phyloP scores from a whole-genome alignment of 2,329 filamentous ascomycete genomes.

The Hypoxylon sp. region DNA sequence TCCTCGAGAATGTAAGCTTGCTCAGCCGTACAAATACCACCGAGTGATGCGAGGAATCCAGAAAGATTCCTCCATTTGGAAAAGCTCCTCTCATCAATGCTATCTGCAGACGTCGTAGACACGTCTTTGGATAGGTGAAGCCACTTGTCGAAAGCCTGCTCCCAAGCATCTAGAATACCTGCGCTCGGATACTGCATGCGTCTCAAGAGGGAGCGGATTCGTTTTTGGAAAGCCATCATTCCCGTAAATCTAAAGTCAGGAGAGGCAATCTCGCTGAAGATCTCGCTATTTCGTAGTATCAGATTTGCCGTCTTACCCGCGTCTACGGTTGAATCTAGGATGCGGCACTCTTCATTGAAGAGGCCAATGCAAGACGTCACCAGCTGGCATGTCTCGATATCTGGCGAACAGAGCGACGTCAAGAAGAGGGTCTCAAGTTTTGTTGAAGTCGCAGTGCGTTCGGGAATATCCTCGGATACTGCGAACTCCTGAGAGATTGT shows the following conservation, averaged over 20 bases:
- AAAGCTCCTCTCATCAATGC: slow-evolving; percentile 69
- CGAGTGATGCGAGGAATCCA: slow-evolving; percentile 77
- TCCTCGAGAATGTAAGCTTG: slow-evolving; percentile 72
- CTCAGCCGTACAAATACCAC: slow-evolving; percentile 75
- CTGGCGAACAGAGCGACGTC: slow-evolving; percentile 75
- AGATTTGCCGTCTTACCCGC: slow-evolving; percentile 66
- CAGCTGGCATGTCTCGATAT: slow-evolving; percentile 75
- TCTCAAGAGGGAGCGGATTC: slow-evolving; percentile 71
- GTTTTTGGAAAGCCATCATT: slow-evolving; percentile 78
- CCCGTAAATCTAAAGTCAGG: slow-evolving; percentile 77
- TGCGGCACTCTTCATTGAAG: slow-evolving; percentile 73
- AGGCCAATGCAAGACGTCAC: slow-evolving; percentile 74
- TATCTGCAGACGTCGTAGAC: slow-evolving; percentile 66
- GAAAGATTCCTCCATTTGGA: slow-evolving; percentile 79
- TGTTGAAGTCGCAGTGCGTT: slow-evolving; percentile 67
- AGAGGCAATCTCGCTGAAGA: slow-evolving; percentile 74
- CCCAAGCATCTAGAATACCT: slow-evolving; percentile 79
- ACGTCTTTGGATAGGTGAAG: slow-evolving; percentile 75
- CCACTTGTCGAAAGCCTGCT: slow-evolving; percentile 76
- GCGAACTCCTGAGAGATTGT: slow-evolving; percentile 65
- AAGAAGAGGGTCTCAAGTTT: slow-evolving; percentile 75
- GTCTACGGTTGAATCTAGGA: slow-evolving; percentile 67
- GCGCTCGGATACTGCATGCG: slow-evolving; percentile 73
- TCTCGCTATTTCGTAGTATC: slow-evolving; percentile 71
- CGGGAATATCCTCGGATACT: slow-evolving; percentile 67